phyloP scores from a whole-genome alignment of 805 yeast genomes.

The Candida morakotiae region DNA sequence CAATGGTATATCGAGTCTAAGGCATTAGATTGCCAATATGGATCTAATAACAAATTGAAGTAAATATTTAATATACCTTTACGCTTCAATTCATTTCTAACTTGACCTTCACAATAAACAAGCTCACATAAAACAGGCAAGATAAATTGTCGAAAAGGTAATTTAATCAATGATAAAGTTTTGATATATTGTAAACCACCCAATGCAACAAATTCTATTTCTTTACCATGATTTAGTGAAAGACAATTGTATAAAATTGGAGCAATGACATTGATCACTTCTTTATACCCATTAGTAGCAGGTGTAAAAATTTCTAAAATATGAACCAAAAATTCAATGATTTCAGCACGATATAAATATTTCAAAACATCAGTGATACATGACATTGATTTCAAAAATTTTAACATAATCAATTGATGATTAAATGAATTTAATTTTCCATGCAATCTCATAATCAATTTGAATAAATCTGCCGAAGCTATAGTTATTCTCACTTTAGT shows the following conservation, averaged over 20 bases:
- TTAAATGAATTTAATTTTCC: conserved; percentile 20
- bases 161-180: conserved; percentile 33
- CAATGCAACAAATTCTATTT: conserved; percentile 40
- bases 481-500: conserved; percentile 38
- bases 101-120: conserved; percentile 40
- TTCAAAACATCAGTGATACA: conserved; percentile 31
- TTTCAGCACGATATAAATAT: conserved; percentile 33
- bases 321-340: conserved; percentile 40
- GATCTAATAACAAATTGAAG: conserved; percentile 40
- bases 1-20: conserved; percentile 45
- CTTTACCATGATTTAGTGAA: conserved; percentile 42
- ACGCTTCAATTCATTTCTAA: conserved; percentile 32
- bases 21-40: conserved; percentile 57
- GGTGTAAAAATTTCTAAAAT: conserved; percentile 26
- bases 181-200: conserved; percentile 47
- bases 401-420: conserved; percentile 39
- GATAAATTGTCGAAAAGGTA: conserved; percentile 48
- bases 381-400: conserved; percentile 41
- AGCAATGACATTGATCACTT: conserved; percentile 40
- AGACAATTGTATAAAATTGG: conserved; percentile 52
- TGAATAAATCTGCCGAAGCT: conserved; percentile 36
- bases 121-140: conserved; percentile 51
- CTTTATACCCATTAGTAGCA: conserved; percentile 27
- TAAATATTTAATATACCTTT: conserved; percentile 37
- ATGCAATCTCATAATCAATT: conserved; percentile 37